Percentiles rank a stretch among this genome's conserved stretches.
These are phyloP conservation scores for Candida railenensis DNA, from an alignment of 805 yeast genomes.

Conservation along the genomic window DNA sequence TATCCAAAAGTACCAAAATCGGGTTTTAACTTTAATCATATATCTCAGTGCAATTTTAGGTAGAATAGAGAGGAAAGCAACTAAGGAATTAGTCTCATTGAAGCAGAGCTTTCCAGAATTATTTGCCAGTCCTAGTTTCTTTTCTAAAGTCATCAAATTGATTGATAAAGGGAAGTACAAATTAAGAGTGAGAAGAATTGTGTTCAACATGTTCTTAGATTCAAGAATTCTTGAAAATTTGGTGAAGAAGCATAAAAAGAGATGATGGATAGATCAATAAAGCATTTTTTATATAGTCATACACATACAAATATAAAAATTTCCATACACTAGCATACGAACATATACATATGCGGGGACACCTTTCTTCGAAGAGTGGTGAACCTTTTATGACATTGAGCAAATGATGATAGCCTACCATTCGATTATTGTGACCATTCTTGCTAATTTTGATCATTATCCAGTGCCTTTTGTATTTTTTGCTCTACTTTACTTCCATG, in stretches of 20 bases:
- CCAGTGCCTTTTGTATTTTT: too few relatives aligned
- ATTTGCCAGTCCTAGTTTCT: slow-evolving; percentile 56
- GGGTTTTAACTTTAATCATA: slow-evolving; percentile 39
- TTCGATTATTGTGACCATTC: too few relatives aligned
- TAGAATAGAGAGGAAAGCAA: slow-evolving; percentile 52
- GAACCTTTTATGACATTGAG: too few relatives aligned
- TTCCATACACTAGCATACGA: background rate
- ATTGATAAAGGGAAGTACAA: slow-evolving; percentile 61
- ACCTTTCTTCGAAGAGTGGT: too few relatives aligned
- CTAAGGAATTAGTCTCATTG: slow-evolving; percentile 54
- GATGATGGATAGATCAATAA: background rate
- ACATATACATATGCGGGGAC: too few relatives aligned
- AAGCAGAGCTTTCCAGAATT: slow-evolving; percentile 49
- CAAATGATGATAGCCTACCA: too few relatives aligned
- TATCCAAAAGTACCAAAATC: slow-evolving; percentile 1
- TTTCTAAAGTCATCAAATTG: slow-evolving; percentile 49
- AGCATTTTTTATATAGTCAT: too few relatives aligned
- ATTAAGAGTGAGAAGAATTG: slow-evolving; percentile 59
- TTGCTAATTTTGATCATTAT: too few relatives aligned
- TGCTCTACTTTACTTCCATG: too few relatives aligned
- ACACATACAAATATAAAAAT: too few relatives aligned
- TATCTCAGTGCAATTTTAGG: slow-evolving; percentile 45
- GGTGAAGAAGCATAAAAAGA: slow-evolving; percentile 44
- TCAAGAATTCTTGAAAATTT: slow-evolving; percentile 51
- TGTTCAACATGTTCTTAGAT: slow-evolving; percentile 60